Base-by-base conservation (phyloP, 1,139 yeast species). In the Protomyces inundatus region DNA sequence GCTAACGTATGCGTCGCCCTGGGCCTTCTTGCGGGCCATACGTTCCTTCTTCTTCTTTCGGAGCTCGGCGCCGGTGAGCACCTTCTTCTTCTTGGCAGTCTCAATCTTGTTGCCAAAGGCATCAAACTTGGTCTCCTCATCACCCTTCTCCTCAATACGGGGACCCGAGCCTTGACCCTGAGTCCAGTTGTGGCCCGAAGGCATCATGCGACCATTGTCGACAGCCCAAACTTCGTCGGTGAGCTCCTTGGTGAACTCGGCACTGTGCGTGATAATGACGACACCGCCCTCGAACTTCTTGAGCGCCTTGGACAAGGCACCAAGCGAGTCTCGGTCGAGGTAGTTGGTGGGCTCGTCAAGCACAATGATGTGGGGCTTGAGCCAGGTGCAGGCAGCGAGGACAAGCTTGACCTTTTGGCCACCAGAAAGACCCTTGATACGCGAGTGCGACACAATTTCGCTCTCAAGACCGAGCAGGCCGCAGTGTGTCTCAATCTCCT, bases 41-140 rank as follows among this genome's bases (percentile, higher is more conserved):
- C 98, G 90, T 84, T 93, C 98, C 96, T 93, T 93, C 97, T 93
- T 93, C 96, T 93, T 93, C 97, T 93, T 93, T 86, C 98, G 89
- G 80, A 93, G 85, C 82, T 93, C 98, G 72, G 98, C 97, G 77
- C 98, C 91, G 73, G 97, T 88, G 79, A 93, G 85, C 88, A 91
- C 93, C 81, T 84, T 84, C 87, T 88, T 91, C 95, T 93, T 93
- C 89, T 90, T 90, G 79, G 84, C 90, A 78, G 88, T 82, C 75
- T 90, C 91, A 81, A 93, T 86, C 95, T 93, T 93, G 96, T 93
- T 93, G 85, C 98, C 98, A 95, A 93, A 89, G 76, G 98, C 98
- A 82, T 93, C 98, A 83, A 93, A 91, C 82, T 90, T 90, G 80
- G 90, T 98, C 79, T 88, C 98, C 82, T 90, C 98, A 68, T 86